Base-by-base conservation (phyloP, 257 asterid species). In the Paraleonurus japonicus region DNA sequence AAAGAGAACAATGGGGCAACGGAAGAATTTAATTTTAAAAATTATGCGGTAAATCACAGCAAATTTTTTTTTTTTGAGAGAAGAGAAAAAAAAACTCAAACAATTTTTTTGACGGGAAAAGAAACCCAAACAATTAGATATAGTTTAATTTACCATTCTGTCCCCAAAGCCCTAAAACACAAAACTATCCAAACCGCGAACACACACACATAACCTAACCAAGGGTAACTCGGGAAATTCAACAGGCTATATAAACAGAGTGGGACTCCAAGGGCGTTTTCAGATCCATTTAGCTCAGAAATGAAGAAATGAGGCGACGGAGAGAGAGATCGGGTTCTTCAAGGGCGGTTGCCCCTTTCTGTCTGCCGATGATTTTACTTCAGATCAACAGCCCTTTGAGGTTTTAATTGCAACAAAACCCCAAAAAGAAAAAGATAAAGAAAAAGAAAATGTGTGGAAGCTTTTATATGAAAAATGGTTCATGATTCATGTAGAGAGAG, bases 261-360 rank as follows among this genome's bases (percentile, higher is more conserved):
- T n/a, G n/a, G n/a, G n/a, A n/a, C n/a, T n/a, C n/a, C n/a, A n/a
- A n/a, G n/a, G n/a, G n/a, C n/a, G n/a, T 33, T 39, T 16, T 3
- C 15, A 69, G n/a, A n/a, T 63, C 80, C 71, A 69, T 75, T 69
- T 17, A 75, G 75, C 75, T 33, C 65, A 35, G 72, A 63, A 73
- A n/a, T n/a, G n/a, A n/a, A n/a, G n/a, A n/a, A n/a, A 74, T 51
- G 75, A 58, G 72, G 68, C 75, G 6, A 27, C 58, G 35, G 64
- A 59, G n/a, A n/a, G n/a, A n/a, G n/a, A 61, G 70, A 23, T 4
- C 76, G 75, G 79, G 35, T 58, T 74, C 61, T 59, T 73, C 22
- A 74, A 74, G 86, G 89, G 86, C 68, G 83, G 85, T 86, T 84
- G 81, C 83, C 85, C 78, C 79, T 81, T 67, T 79, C 81, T 79